phyloP scores from a whole-genome alignment of 73 alveolate species.

The Paramecium sexaurelia region DNA sequence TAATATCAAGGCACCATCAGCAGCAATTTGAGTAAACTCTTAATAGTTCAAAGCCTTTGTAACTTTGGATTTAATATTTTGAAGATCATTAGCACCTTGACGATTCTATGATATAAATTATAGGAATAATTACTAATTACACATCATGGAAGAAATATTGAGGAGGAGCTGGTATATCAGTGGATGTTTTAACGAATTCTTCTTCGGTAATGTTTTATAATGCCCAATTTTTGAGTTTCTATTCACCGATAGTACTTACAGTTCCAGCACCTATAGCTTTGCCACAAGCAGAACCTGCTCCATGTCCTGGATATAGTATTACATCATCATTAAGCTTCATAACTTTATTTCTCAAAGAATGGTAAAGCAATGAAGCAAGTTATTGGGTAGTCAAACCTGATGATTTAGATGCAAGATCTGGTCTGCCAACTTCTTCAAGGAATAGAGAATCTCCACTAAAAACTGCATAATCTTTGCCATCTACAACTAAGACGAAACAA shows the following conservation, averaged over 20 bases:
- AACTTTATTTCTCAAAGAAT: conserved; percentile 71
- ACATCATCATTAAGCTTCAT: conserved; percentile 76
- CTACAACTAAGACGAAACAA: conserved; percentile 69
- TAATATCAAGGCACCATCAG: neutral
- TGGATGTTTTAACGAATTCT: conserved; percentile 31
- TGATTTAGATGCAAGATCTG: conserved; percentile 78
- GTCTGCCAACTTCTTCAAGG: conserved; percentile 82
- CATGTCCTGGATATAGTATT: conserved; percentile 85
- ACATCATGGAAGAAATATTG: conserved; percentile 71
- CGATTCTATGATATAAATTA: conserved; percentile 14
- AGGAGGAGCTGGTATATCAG: conserved; percentile 71
- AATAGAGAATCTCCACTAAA: conserved; percentile 87
- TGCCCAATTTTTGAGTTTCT: conserved; percentile 58
- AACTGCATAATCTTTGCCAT: conserved; percentile 66
- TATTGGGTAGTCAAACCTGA: conserved; percentile 36
- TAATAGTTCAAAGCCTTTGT: neutral
- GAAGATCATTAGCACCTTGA: conserved; percentile 44
- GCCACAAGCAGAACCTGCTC: conserved; percentile 83
- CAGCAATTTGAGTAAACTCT: conserved; percentile 30
- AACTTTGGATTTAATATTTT: conserved; percentile 1
- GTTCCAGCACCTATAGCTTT: conserved; percentile 67
- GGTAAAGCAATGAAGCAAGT: conserved; percentile 61
- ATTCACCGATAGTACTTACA: conserved; percentile 54
- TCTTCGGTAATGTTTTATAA: conserved; percentile 54
- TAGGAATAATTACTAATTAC: neutral